Conservation (phyloP, 2,329 filamentous ascomycete species). For the Fonsecaea monophora region DNA sequence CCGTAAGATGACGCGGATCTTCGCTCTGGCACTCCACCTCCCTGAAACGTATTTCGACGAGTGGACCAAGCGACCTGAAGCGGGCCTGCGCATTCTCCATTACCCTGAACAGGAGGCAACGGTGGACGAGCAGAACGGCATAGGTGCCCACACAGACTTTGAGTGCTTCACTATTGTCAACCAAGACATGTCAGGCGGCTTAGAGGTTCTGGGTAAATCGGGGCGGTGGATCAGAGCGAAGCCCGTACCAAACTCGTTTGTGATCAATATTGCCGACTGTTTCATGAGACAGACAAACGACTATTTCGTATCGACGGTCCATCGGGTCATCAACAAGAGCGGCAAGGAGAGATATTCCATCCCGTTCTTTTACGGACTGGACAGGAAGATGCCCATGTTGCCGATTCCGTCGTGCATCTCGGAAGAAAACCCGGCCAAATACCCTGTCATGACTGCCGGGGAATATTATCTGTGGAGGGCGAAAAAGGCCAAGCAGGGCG, state of each 20-base stretch:
- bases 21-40: slow-evolving; percentile 52
- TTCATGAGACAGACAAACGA: slow-evolving; percentile 54
- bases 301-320: slow-evolving; percentile 51
- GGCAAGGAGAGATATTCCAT: slow-evolving; percentile 49
- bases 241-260: slow-evolving; percentile 52
- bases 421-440: slow-evolving; percentile 44
- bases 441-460: slow-evolving; percentile 43
- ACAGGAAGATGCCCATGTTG: slow-evolving; percentile 36
- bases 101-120: slow-evolving; percentile 50
- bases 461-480: slow-evolving; percentile 42
- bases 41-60: slow-evolving; percentile 52
- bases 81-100: slow-evolving; percentile 49
- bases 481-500: slow-evolving; percentile 18
- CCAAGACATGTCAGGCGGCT: slow-evolving; percentile 53
- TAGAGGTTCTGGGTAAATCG: slow-evolving; percentile 55
- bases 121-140: slow-evolving; percentile 48
- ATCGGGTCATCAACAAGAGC: slow-evolving; percentile 49
- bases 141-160: slow-evolving; percentile 58
- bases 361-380: slow-evolving; percentile 48
- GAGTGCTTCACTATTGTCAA: slow-evolving; percentile 58
- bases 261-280: slow-evolving; percentile 56
- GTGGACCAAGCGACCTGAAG: slow-evolving; percentile 45
- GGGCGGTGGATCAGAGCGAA: slow-evolving; percentile 54
- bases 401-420: slow-evolving; percentile 42
- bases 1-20: slow-evolving; percentile 49